Percentiles rank a stretch among this genome's conserved stretches.
Conservation (phyloP, 345 rosid genomes). For the Triadica sebifera region DNA sequence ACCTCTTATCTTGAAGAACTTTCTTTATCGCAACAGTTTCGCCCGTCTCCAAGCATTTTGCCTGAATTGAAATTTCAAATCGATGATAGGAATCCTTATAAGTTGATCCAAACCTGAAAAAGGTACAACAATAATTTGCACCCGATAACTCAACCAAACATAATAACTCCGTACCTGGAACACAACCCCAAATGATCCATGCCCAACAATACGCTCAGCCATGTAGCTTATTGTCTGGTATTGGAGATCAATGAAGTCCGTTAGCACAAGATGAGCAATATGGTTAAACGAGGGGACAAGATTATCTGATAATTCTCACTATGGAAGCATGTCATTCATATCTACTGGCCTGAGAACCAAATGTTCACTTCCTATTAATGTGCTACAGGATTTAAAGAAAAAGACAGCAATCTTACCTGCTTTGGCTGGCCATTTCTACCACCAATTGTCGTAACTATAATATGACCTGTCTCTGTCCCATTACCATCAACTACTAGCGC, state of each 20-base stretch:
- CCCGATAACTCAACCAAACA: not conserved
- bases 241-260: slow-evolving; percentile 5
- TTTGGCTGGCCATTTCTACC: slow-evolving; percentile 96
- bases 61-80: slow-evolving; percentile 42
- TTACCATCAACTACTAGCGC: slow-evolving; percentile 81
- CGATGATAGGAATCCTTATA: not conserved
- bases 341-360: not conserved
- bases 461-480: slow-evolving; percentile 91
- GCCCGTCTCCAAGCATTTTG: slow-evolving; percentile 92
- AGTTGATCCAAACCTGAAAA: not conserved
- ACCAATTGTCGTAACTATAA: slow-evolving; percentile 94
- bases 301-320: not conserved
- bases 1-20: slow-evolving; percentile 94
- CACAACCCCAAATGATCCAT: slow-evolving; percentile 96
- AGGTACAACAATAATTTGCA: not conserved
- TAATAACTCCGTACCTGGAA: slow-evolving; percentile 59
- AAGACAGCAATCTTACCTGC: slow-evolving; percentile 49
- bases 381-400: not conserved
- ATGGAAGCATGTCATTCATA: not conserved
- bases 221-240: slow-evolving; percentile 91
- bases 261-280: not conserved
- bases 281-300: not conserved
- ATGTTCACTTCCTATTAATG: not conserved
- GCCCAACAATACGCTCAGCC: slow-evolving; percentile 99
- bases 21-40: slow-evolving; percentile 98